phyloP scores from a whole-genome alignment of 2,329 filamentous ascomycete genomes.

The Colletotrichum simmondsii region DNA sequence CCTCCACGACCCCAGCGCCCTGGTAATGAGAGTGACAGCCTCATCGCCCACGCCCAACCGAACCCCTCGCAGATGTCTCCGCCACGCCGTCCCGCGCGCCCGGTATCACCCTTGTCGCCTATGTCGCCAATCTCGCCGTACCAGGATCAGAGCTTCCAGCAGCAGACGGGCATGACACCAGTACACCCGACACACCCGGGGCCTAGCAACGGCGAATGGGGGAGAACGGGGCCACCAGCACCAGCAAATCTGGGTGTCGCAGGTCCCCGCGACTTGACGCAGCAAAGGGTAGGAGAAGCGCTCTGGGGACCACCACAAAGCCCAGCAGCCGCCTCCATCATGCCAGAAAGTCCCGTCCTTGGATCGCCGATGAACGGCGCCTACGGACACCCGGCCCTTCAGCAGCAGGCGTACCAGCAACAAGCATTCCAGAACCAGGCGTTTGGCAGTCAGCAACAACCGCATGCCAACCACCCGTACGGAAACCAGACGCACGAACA shows the following conservation, averaged over 20 bases:
- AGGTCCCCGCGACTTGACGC: slow-evolving; percentile 42
- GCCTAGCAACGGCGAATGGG: slow-evolving; percentile 13
- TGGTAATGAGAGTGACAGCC: slow-evolving; percentile 53
- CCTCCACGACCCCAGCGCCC: slow-evolving; percentile 28
- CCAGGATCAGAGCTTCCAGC: slow-evolving; percentile 20
- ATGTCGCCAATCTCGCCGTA: slow-evolving; percentile 21
- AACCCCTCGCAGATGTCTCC: slow-evolving; percentile 28
- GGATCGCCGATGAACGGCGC: neutral
- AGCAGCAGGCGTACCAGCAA: neutral
- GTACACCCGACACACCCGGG: neutral
- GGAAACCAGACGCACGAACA: neutral
- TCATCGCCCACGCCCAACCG: slow-evolving; percentile 52
- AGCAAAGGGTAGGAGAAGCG: slow-evolving; percentile 45
- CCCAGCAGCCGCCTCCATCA: neutral
- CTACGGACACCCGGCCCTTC: neutral
- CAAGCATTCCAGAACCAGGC: neutral
- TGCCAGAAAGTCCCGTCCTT: slow-evolving; percentile 21
- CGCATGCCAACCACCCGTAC: neutral
- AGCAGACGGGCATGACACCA: slow-evolving; percentile 8
- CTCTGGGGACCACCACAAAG: slow-evolving; percentile 43
- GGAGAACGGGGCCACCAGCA: slow-evolving; percentile 30
- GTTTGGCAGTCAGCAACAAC: neutral
- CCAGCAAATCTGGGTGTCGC: slow-evolving; percentile 1
- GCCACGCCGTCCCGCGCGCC: slow-evolving; percentile 14
- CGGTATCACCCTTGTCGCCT: slow-evolving; percentile 20